Conservation (phyloP, 192 early-diverging fungal species). For the Kappamyces sp. region DNA sequence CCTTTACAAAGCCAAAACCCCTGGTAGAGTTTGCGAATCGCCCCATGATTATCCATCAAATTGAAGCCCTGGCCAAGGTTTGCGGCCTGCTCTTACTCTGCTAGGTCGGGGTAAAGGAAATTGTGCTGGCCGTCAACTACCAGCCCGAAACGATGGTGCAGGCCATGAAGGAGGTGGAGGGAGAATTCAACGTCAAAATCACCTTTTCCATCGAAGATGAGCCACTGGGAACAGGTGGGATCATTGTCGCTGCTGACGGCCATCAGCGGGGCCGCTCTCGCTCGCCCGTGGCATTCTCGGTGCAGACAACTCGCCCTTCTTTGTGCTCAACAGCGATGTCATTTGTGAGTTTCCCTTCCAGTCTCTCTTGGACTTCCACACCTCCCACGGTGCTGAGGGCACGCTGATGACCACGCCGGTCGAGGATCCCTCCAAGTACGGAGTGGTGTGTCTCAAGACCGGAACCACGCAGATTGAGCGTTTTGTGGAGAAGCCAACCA, state of each 20-base stretch:
- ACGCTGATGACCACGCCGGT: slow-evolving; percentile 96
- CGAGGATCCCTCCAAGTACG: slow-evolving; percentile 98
- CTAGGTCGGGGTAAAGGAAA: slow-evolving; percentile 94
- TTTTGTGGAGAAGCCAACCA: slow-evolving; percentile 96
- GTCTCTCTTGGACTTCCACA: slow-evolving; percentile 82
- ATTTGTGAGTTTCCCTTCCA: slow-evolving; percentile 92
- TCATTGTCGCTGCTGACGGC: background rate
- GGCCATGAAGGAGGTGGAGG: slow-evolving; percentile 89
- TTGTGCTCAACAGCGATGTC: slow-evolving; percentile 97
- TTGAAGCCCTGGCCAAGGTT: slow-evolving; percentile 92
- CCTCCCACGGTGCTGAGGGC: slow-evolving; percentile 83
- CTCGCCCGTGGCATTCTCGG: slow-evolving; percentile 40
- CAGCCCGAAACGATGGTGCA: slow-evolving; percentile 95
- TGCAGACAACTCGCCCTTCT: slow-evolving; percentile 85
- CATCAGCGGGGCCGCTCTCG: slow-evolving; percentile 44
- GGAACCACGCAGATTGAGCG: slow-evolving; percentile 70
- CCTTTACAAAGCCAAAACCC: slow-evolving; percentile 95
- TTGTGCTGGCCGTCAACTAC: slow-evolving; percentile 98
- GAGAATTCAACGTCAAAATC: slow-evolving; percentile 52
- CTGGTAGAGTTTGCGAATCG: slow-evolving; percentile 98
- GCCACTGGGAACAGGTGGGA: slow-evolving; percentile 43
- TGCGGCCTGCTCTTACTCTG: slow-evolving; percentile 11
- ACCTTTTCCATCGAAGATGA: slow-evolving; percentile 51
- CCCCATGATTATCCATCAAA: slow-evolving; percentile 99
- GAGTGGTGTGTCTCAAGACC: slow-evolving; percentile 82